Percentiles rank a stretch among this genome's conserved stretches.
Conservation (phyloP, 805 yeast species). For the Schwanniomyces sp. region DNA sequence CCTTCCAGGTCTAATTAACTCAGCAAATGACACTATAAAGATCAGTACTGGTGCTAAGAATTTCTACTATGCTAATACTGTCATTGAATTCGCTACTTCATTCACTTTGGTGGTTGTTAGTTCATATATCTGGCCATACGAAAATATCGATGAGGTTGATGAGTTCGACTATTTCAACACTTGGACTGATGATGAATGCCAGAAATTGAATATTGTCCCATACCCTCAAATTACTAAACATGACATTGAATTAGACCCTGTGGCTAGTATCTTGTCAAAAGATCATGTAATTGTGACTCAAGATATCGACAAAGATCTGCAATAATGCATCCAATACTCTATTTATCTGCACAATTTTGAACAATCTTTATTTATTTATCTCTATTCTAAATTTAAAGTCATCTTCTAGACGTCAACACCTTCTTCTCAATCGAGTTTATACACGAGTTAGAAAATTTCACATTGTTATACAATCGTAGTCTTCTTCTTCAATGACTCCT, state of each 20-base stretch:
- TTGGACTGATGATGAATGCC: slow-evolving; percentile 33
- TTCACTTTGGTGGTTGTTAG: slow-evolving; percentile 35
- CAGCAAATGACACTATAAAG: slow-evolving; percentile 21
- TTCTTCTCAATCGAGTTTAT: no score
- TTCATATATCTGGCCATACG: slow-evolving; percentile 33
- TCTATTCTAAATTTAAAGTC: no score
- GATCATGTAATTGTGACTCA: no score
- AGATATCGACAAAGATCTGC: no score
- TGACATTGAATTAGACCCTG: no score
- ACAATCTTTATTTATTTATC: no score
- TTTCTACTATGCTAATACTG: slow-evolving; percentile 13
- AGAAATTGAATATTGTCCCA: slow-evolving; percentile 17
- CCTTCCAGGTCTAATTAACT: slow-evolving; percentile 43
- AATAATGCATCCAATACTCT: no score
- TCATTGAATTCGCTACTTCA: slow-evolving; percentile 23
- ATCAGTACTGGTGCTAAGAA: slow-evolving; percentile 10
- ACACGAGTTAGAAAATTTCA: not conserved
- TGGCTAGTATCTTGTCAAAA: no score
- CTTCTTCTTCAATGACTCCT: not conserved
- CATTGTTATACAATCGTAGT: slow-evolving; percentile 1
- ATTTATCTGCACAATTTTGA: no score
- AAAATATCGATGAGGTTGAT: slow-evolving; percentile 34
- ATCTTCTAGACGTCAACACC: no score
- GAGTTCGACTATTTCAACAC: slow-evolving; percentile 37
- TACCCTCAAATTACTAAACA: not conserved